Evolutionary conservation across 2,329 filamentous ascomycete genomes (phyloP).

Genomic region (Phaeosphaeria sp.): DNA sequence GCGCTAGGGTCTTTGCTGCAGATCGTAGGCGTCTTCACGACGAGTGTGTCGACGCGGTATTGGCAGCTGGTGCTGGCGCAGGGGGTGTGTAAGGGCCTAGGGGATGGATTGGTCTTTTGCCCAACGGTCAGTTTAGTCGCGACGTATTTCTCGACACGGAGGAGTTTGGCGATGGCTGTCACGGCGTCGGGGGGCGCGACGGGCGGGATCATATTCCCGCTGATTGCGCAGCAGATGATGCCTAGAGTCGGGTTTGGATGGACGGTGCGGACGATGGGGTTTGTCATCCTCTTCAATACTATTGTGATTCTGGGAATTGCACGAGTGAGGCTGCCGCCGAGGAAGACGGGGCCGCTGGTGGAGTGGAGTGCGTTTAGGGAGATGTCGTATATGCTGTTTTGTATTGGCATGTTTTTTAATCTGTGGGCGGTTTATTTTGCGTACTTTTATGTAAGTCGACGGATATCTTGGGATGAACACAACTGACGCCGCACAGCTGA

Average conservation of each 20-base stretch:
- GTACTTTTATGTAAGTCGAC: constrained; percentile 44
- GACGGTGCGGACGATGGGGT: constrained; percentile 65
- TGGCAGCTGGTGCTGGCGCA: constrained; percentile 50
- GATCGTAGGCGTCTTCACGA: constrained; percentile 57
- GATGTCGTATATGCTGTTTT: constrained; percentile 40
- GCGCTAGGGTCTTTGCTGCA: constrained; percentile 49
- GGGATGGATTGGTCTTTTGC: constrained; percentile 27
- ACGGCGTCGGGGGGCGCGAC: constrained; percentile 15
- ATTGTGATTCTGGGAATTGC: constrained; percentile 3
- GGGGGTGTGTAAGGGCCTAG: constrained; percentile 32
- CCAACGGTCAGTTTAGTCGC: constrained; percentile 23
- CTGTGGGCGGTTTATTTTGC: constrained; percentile 46
- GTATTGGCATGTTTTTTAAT: constrained; percentile 33
- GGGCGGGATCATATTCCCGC: constrained; percentile 24
- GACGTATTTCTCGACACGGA: constrained; percentile 41
- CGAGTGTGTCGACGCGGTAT: constrained; percentile 50
- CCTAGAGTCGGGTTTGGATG: constrained; percentile 57
- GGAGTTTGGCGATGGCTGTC: constrained; percentile 17
- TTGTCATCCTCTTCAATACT: constrained; percentile 3
- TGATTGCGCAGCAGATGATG: constrained; percentile 14
- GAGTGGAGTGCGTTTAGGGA: constrained; percentile 48
- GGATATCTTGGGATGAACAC: neutral
- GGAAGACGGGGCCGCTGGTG: constrained; percentile 46
- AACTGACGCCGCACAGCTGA: neutral
- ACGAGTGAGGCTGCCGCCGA: constrained; percentile 37